Conservation (phyloP, 2,329 filamentous ascomycete genomes). For the Trichoderma semiorbis region DNA sequence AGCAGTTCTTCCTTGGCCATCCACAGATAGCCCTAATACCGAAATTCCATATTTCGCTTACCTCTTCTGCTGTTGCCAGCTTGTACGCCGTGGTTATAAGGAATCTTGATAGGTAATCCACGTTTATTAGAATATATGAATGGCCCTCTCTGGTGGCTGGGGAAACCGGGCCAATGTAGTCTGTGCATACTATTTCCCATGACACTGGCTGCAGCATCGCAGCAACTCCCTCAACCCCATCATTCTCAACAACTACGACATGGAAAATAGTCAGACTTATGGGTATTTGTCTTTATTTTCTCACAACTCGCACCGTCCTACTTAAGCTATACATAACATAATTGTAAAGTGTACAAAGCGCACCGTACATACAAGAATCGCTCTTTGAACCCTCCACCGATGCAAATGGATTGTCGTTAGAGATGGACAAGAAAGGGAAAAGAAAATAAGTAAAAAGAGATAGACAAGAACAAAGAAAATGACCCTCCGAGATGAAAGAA, state of each 20-base stretch:
- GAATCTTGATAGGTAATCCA: no score
- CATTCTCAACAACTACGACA: no score
- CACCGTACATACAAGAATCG: not conserved
- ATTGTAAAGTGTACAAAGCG: constrained; percentile 3
- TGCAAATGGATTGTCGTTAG: not conserved
- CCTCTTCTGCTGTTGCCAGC: no score
- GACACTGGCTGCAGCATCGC: not conserved
- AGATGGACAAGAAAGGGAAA: not conserved
- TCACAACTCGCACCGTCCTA: not conserved
- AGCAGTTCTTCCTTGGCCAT: no score
- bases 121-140: no score
- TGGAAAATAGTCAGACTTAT: not conserved
- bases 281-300: not conserved
- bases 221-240: no score
- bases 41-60: no score
- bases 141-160: no score
- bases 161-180: no score
- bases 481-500: not conserved
- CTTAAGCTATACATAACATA: not conserved
- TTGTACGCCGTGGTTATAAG: no score
- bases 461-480: not conserved
- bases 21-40: no score
- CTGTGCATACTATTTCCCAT: no score
- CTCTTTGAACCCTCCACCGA: not conserved
- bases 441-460: not conserved